Conservation (phyloP, 208 protist genomes). For the Angomonas deanei region DNA sequence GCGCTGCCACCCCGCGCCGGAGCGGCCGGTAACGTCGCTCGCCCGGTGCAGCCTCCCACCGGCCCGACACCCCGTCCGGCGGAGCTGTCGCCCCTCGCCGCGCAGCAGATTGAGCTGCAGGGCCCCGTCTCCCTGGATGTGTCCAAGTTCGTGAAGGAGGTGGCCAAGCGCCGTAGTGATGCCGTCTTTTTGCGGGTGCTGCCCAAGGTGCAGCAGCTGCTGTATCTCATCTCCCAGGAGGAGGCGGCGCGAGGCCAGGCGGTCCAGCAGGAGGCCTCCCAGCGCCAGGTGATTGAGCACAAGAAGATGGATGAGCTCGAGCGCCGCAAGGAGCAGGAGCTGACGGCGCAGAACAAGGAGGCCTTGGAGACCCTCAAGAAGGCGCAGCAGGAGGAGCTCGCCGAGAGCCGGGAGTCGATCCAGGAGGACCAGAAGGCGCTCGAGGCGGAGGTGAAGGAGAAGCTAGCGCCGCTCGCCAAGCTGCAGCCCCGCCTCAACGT, state of each 20-base stretch:
- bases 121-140: constrained; percentile 26
- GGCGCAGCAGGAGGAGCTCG: constrained; percentile 51
- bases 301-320: constrained; percentile 39
- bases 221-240: constrained; percentile 47
- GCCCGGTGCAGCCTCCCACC: constrained; percentile 5
- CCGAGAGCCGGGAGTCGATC: constrained; percentile 24
- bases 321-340: constrained; percentile 35
- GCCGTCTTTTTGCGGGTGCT: constrained; percentile 43
- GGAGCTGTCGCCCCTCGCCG: constrained; percentile 4
- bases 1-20: background rate
- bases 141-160: constrained; percentile 52
- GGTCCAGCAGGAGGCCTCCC: constrained; percentile 34
- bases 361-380: constrained; percentile 44
- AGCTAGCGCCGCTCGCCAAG: constrained; percentile 26
- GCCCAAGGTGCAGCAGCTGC: constrained; percentile 54
- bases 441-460: constrained; percentile 50
- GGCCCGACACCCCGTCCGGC: constrained; percentile 1
- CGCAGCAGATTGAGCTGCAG: constrained; percentile 8
- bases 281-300: constrained; percentile 35
- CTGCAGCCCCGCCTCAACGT: constrained; percentile 57
- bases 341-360: constrained; percentile 14
- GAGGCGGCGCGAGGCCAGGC: constrained; percentile 32
- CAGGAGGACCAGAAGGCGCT: constrained; percentile 24
- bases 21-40: background rate
- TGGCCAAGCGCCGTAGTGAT: constrained; percentile 36